A percentile compares a stretch with the other conserved stretches of the same genome.
These are phyloP conservation scores for Monilinia fructigena DNA, from an alignment of 2,329 filamentous ascomycete species.

Conservation along the genomic window DNA sequence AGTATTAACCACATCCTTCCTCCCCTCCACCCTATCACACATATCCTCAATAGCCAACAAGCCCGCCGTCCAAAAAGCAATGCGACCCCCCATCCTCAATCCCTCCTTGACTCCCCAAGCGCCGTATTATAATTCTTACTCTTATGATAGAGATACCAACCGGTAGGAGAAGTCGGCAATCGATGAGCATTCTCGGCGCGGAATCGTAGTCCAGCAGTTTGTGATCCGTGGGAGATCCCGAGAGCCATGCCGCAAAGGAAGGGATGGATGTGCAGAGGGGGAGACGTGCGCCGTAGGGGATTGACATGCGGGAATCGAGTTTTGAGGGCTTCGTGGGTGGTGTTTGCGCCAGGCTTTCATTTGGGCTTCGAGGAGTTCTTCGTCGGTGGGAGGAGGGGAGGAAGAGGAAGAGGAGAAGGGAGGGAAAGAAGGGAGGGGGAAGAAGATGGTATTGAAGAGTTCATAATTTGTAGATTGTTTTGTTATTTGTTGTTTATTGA, in stretches of 20 bases:
- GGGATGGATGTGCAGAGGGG: conserved; percentile 60
- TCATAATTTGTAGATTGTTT: neutral
- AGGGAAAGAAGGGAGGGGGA: neutral
- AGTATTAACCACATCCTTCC: conserved; percentile 76
- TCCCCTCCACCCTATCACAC: conserved; percentile 68
- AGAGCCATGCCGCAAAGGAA: conserved; percentile 68
- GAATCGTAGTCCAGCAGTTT: conserved; percentile 76
- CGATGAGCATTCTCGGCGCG: conserved; percentile 96
- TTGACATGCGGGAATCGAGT: conserved; percentile 50
- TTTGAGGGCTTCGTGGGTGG: conserved; percentile 10
- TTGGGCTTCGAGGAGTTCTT: conserved; percentile 7
- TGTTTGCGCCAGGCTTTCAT: neutral
- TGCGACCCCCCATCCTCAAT: conserved; percentile 66
- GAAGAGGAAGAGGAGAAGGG: neutral
- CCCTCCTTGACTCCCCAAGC: conserved; percentile 78
- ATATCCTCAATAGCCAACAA: conserved; percentile 84
- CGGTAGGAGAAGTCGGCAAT: conserved; percentile 74
- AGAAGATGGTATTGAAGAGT: neutral
- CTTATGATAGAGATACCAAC: conserved; percentile 99
- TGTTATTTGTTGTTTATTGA: neutral
- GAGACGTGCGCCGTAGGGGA: conserved; percentile 64
- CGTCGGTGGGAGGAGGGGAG: neutral
- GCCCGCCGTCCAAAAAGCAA: conserved; percentile 69
- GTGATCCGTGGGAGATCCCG: conserved; percentile 70
- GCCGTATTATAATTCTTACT: conserved; percentile 91